Base-by-base conservation (phyloP, 2,329 filamentous ascomycete genomes). In the Pseudogymnoascus sp. region DNA sequence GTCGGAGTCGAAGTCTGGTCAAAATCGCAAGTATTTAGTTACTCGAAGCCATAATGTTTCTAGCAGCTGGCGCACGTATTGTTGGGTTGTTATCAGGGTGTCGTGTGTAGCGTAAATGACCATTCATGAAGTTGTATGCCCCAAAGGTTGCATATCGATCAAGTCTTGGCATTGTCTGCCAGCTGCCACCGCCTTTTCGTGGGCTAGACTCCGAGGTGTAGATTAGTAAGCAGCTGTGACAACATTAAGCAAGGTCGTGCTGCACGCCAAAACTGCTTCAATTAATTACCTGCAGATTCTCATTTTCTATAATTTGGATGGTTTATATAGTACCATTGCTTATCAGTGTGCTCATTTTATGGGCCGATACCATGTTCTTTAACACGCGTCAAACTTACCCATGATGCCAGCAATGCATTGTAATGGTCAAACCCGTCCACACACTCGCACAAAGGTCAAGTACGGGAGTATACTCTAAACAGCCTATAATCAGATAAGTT, bases 101-200 rank as follows among this genome's bases (percentile, higher is more conserved):
- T 43, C 12, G 16, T 33, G n/a, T 33, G 28, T 16, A 28, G 47
- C 47, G 28, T 54, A 54, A 33, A 33, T 54, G 47, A 28, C 47
- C n/a, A 20, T 33, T 33, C 47, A 33, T 54, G 47, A 54, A 20
- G 47, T n/a, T 14, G 28, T 54, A 54, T 20, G 47, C 16, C 47
- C 47, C 47, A 54, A 54, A 54, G 47, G 47, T 54, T 54, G 47
- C 47, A 54, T 54, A 54, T 54, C 28, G 5, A 54, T 54, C n/a
- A 54, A 20, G 47, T 54, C 47, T 54, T 54, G 47, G 28, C 47
- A 12, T 12, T 18, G 28, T 33, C 47, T 54, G 47, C 47, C 47
- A 8, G 6, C 28, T 33, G 47, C 2, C 47, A 54, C 47, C 47
- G 47, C 47, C 47, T 54, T 54, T 54, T 54, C 2, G 9, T 54